phyloP scores from a whole-genome alignment of 2,329 filamentous ascomycete species.

The Cryphonectria nitschkei region DNA sequence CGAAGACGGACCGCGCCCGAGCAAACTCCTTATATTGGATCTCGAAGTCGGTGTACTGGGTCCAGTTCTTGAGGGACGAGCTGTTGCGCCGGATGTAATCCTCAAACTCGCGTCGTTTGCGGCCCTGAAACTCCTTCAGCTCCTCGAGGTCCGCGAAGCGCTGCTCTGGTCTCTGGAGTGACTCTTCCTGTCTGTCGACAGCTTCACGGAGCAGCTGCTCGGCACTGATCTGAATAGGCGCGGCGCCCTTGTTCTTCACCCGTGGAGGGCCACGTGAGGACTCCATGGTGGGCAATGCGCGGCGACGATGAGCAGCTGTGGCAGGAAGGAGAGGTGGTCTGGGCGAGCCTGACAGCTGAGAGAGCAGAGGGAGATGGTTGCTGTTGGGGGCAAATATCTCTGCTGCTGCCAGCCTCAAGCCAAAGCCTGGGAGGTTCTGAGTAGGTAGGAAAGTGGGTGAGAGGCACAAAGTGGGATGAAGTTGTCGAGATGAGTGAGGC shows the following conservation, averaged over 20 bases:
- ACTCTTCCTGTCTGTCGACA: conserved; percentile 91
- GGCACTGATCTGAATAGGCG: conserved; percentile 88
- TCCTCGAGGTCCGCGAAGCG: conserved; percentile 96
- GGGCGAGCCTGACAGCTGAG: neutral
- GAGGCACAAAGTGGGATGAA: conserved; percentile 1
- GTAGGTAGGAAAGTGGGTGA: neutral
- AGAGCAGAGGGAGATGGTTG: neutral
- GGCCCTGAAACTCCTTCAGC: conserved; percentile 94
- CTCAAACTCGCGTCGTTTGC: conserved; percentile 96
- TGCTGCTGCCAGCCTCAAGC: neutral
- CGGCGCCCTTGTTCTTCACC: conserved; percentile 98
- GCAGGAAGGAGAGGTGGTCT: neutral
- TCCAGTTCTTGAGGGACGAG: conserved; percentile 98
- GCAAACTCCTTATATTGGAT: conserved; percentile 97
- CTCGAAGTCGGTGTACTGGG: conserved; percentile 96
- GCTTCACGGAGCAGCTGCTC: conserved; percentile 97
- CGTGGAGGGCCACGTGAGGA: conserved; percentile 85
- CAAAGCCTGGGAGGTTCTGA: neutral
- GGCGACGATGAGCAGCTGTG: neutral
- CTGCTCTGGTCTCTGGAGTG: conserved; percentile 87
- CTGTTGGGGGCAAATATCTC: neutral
- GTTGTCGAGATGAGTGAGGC: conserved; percentile 10
- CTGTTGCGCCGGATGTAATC: conserved; percentile 95
- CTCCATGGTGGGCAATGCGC: conserved; percentile 69
- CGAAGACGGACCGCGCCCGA: conserved; percentile 89